A percentile compares a stretch with the other conserved stretches of the same genome.
Evolutionary conservation across 495 filamentous ascomycete genomes (phyloP).

Genomic region (Podospora bellae-mahoneyi): DNA sequence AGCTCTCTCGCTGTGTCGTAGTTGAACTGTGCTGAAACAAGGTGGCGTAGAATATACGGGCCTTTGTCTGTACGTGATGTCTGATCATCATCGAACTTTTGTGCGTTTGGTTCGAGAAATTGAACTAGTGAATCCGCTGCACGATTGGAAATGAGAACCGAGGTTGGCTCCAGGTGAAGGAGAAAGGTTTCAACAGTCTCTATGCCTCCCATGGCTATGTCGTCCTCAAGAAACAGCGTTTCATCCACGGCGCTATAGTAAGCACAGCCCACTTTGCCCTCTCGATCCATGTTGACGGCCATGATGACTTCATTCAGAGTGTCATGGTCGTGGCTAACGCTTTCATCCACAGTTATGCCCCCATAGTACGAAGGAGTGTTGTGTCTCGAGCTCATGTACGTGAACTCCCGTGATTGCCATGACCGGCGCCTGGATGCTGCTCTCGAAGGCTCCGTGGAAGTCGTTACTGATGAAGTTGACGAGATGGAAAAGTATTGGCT

Average conservation of each 20-base stretch:
- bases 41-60: conserved; percentile 69
- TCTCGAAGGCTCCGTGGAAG: background rate
- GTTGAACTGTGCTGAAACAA: conserved; percentile 74
- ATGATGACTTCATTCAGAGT: conserved; percentile 73
- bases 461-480: background rate
- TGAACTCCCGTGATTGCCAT: background rate
- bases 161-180: conserved; percentile 73
- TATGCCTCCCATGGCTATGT: conserved; percentile 65
- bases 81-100: conserved; percentile 36
- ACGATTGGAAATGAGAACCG: conserved; percentile 69
- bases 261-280: conserved; percentile 75
- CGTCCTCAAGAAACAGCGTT: conserved; percentile 74
- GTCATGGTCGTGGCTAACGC: conserved; percentile 40
- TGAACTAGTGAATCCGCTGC: conserved; percentile 59
- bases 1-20: conserved; percentile 67
- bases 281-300: conserved; percentile 73
- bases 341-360: background rate
- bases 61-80: conserved; percentile 25
- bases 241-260: conserved; percentile 78
- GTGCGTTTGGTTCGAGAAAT: conserved; percentile 43
- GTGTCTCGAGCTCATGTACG: background rate
- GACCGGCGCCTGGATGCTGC: background rate
- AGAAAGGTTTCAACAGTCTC: conserved; percentile 75
- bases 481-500: background rate
- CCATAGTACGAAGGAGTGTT: background rate